Evolutionary conservation across 441 rosid species (phyloP).

Genomic region (Eutrema salsugineum): DNA sequence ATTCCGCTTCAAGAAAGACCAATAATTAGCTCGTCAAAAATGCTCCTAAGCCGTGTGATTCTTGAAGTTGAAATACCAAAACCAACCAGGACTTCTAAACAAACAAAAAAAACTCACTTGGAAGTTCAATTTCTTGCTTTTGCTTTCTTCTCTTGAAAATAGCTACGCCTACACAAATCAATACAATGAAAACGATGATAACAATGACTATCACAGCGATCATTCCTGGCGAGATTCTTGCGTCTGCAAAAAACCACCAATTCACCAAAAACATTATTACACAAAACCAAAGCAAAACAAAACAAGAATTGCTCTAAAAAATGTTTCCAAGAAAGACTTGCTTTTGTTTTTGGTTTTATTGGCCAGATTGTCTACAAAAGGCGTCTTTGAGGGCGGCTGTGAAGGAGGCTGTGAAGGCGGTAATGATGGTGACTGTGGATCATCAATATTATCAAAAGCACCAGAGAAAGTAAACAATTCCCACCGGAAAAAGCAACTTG

Average conservation of each 20-base stretch:
- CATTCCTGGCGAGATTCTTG: background rate
- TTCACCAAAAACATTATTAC: background rate
- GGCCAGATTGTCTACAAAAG: background rate
- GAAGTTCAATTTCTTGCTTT: background rate
- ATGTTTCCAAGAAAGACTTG: background rate
- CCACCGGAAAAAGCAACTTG: slow-evolving; percentile 35
- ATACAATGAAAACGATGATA: background rate
- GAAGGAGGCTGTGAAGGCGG: background rate
- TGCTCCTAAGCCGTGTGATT: background rate
- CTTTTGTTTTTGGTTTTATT: background rate
- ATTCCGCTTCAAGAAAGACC: background rate
- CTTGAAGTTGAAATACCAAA: background rate
- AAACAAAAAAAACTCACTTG: background rate
- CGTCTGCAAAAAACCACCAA: background rate
- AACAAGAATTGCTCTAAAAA: background rate
- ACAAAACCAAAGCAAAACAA: background rate
- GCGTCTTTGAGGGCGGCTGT: background rate
- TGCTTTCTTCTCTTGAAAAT: background rate
- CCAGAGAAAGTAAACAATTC: slow-evolving; percentile 18
- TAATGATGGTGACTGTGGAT: too few species aligned
- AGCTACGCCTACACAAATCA: background rate
- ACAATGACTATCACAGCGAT: background rate
- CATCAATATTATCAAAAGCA: slow-evolving; percentile 14
- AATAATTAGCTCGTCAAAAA: background rate
- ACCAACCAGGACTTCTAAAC: background rate